Conservation (phyloP, 164 flowering plant genomes). For the Piper betle region DNA sequence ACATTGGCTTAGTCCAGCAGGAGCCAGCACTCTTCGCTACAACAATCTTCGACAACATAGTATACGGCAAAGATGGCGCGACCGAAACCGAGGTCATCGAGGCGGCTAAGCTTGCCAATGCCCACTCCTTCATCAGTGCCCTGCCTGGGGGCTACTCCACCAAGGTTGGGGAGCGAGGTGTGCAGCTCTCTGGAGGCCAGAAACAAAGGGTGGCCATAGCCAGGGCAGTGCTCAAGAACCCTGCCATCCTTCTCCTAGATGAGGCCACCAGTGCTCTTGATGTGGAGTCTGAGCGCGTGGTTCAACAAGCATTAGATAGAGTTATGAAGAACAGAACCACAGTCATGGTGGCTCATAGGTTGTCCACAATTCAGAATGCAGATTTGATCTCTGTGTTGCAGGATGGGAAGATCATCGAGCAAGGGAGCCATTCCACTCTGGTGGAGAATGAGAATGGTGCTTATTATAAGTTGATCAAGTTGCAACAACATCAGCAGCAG, state of each 20-base stretch:
- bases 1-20: conserved; percentile 93
- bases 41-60: conserved; percentile 80
- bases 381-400: conserved; percentile 77
- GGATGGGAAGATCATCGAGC: conserved; percentile 79
- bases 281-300: conserved; percentile 77
- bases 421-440: conserved; percentile 63
- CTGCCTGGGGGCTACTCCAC: conserved; percentile 94
- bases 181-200: conserved; percentile 94
- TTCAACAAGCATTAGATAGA: conserved; percentile 79
- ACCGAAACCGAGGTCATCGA: conserved; percentile 73
- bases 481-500: too few relatives aligned
- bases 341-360: conserved; percentile 82
- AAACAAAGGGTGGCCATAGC: conserved; percentile 92
- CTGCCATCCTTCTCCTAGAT: conserved; percentile 70
- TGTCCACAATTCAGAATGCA: conserved; percentile 82
- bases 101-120: conserved; percentile 90
- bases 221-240: conserved; percentile 82
- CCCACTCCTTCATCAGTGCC: conserved; percentile 70
- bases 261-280: conserved; percentile 98
- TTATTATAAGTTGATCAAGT: conserved; percentile 54
- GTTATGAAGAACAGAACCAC: conserved; percentile 78
- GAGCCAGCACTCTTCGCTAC: conserved; percentile 95
- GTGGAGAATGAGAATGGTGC: conserved; percentile 56
- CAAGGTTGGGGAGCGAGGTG: conserved; percentile 91
- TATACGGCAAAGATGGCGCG: conserved; percentile 86